These are phyloP conservation scores for Plasmodium relictum DNA, from an alignment of 169 alveolate genomes.

Conservation along the genomic window DNA sequence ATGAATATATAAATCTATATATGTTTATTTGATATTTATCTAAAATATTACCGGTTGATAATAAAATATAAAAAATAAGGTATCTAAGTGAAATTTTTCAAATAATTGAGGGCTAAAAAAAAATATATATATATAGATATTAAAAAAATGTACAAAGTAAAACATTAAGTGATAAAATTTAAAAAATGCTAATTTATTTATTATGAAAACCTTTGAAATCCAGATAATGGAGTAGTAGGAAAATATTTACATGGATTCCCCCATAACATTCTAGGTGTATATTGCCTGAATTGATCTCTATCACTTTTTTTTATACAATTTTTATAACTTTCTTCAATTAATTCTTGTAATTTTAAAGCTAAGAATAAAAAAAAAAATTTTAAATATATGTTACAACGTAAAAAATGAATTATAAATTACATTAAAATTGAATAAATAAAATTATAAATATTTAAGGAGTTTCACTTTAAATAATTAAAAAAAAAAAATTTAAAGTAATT, in stretches of 20 bases:
- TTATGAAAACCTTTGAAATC: conserved; percentile 41
- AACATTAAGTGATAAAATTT: too few relatives aligned
- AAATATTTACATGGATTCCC: conserved; percentile 68
- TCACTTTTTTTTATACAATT: conserved; percentile 72
- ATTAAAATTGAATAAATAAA: too few relatives aligned
- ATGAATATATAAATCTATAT: conserved; percentile 3
- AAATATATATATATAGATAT: neutral
- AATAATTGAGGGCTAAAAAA: conserved; percentile 45
- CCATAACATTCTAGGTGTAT: conserved; percentile 58
- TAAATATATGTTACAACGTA: too few relatives aligned
- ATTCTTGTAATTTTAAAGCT: conserved; percentile 60
- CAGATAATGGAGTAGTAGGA: conserved; percentile 58
- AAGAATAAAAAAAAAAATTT: neutral
- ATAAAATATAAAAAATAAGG: conserved; percentile 82
- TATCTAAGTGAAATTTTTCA: conserved; percentile 78
- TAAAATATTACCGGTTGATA: conserved; percentile 76
- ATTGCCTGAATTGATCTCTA: conserved; percentile 64
- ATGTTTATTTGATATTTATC: neutral
- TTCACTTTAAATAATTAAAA: neutral
- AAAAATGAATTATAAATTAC: too few relatives aligned
- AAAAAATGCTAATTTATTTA: neutral
- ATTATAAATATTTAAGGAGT: too few relatives aligned
- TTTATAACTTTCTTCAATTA: conserved; percentile 62
- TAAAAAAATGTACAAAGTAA: too few relatives aligned
- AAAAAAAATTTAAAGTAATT: neutral